Conservation (phyloP, 306 rosid genomes). For the Abrus pulchellus region DNA sequence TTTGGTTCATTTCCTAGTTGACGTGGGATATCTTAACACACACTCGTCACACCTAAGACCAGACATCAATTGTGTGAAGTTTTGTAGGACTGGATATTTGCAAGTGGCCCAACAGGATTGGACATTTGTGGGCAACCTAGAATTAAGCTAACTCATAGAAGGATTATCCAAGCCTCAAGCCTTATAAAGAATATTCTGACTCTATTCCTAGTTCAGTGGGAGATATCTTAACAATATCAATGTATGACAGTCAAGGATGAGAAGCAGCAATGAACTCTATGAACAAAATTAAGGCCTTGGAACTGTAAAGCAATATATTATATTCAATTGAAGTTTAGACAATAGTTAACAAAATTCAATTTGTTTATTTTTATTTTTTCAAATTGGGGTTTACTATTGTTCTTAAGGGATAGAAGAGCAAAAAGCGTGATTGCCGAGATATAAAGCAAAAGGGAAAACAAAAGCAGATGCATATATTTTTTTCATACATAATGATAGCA, state of each 20-base stretch:
- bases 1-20: too few species aligned
- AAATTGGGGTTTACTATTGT: constrained; percentile 1
- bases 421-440: not conserved
- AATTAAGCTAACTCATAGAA: too few species aligned
- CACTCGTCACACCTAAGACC: too few species aligned
- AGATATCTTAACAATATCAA: not conserved
- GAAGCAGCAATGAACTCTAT: constrained; percentile 31
- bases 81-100: too few species aligned
- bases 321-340: constrained; percentile 20
- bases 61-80: too few species aligned
- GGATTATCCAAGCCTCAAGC: too few species aligned
- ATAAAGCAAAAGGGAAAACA: constrained; percentile 8
- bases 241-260: not conserved
- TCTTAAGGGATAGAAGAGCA: not conserved
- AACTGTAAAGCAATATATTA: constrained; percentile 7
- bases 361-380: too few species aligned
- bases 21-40: too few species aligned
- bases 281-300: not conserved
- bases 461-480: not conserved
- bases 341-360: not conserved
- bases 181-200: too few species aligned
- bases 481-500: not conserved
- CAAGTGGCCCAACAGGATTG: too few species aligned
- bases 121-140: too few species aligned
- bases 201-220: too few species aligned